phyloP scores from a whole-genome alignment of 2,329 filamentous ascomycete species.

The Neofusicoccum parvum region DNA sequence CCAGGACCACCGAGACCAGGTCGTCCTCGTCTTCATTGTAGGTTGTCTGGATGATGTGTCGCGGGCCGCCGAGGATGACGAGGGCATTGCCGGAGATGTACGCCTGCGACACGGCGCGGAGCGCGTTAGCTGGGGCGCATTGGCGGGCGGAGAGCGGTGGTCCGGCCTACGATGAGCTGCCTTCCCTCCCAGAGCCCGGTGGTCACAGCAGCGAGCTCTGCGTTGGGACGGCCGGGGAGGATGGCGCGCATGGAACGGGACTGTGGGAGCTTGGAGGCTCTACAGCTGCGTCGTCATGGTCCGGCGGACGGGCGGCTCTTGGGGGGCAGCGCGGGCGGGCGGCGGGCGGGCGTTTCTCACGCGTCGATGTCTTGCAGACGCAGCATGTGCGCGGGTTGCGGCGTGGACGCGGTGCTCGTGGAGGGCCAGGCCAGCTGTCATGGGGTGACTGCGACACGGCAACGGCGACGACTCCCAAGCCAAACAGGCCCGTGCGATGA shows the following conservation, averaged over 20 bases:
- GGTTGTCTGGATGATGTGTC: constrained; percentile 81
- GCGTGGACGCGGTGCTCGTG: neutral
- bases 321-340: neutral
- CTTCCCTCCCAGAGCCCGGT: constrained; percentile 72
- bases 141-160: constrained; percentile 9
- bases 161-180: constrained; percentile 67
- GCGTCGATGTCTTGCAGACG: neutral
- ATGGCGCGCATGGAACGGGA: constrained; percentile 67
- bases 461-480: neutral
- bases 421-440: constrained; percentile 3
- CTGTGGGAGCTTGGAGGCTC: constrained; percentile 11
- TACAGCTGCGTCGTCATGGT: constrained; percentile 21
- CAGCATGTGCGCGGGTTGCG: neutral
- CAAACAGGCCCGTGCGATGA: constrained; percentile 17
- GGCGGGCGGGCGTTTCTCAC: neutral
- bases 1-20: constrained; percentile 77
- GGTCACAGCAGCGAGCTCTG: constrained; percentile 75
- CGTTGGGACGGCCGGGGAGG: constrained; percentile 76
- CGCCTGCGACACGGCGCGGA: constrained; percentile 53
- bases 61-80: constrained; percentile 68
- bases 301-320: neutral
- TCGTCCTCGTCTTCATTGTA: constrained; percentile 75
- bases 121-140: constrained; percentile 9
- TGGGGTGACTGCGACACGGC: constrained; percentile 12
- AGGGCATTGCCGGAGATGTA: constrained; percentile 91